These are phyloP conservation scores for Penicillium verhagenii DNA, from an alignment of 495 filamentous ascomycete genomes.

Conservation along the genomic window DNA sequence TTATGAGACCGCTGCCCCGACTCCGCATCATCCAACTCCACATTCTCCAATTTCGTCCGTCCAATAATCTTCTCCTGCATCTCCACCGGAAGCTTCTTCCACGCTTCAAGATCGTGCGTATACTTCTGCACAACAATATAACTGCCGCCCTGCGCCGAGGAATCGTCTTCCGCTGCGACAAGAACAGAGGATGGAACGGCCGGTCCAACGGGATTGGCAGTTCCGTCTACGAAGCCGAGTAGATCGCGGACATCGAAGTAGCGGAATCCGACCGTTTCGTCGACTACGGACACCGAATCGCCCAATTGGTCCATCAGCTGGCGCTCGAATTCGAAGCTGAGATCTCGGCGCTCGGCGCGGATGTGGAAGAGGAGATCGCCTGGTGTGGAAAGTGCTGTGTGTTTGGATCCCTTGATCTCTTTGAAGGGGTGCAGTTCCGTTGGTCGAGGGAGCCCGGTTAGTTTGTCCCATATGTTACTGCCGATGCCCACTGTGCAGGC, in stretches of 20 bases:
- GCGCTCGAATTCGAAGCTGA: slow-evolving; percentile 57
- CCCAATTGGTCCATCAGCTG: slow-evolving; percentile 52
- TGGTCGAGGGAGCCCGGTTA: slow-evolving; percentile 46
- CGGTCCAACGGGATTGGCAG: slow-evolving; percentile 55
- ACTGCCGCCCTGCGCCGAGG: slow-evolving; percentile 42
- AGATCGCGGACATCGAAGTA: slow-evolving; percentile 61
- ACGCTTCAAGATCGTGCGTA: slow-evolving; percentile 49
- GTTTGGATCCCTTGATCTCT: slow-evolving; percentile 41
- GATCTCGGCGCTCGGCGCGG: slow-evolving; percentile 53
- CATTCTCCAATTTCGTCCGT: slow-evolving; percentile 55
- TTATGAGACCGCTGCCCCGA: slow-evolving; percentile 53
- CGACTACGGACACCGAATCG: slow-evolving; percentile 43
- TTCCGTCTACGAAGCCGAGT: slow-evolving; percentile 59
- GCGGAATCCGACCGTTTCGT: slow-evolving; percentile 56
- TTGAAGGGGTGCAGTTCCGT: slow-evolving; percentile 53
- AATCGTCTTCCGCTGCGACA: slow-evolving; percentile 43
- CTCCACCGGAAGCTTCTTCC: slow-evolving; percentile 46
- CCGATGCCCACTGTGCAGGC: slow-evolving; percentile 57
- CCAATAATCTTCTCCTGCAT: slow-evolving; percentile 57
- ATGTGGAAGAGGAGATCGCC: slow-evolving; percentile 60
- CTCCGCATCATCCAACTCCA: slow-evolving; percentile 53
- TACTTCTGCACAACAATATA: slow-evolving; percentile 62
- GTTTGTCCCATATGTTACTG: slow-evolving; percentile 45
- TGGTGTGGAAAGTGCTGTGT: slow-evolving; percentile 51
- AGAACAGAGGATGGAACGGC: slow-evolving; percentile 44